Evolutionary conservation across 163 green algal genomes (phyloP), one percentile per base, ranked within the genome.

Genomic region (Chlorella variabilis): DNA sequence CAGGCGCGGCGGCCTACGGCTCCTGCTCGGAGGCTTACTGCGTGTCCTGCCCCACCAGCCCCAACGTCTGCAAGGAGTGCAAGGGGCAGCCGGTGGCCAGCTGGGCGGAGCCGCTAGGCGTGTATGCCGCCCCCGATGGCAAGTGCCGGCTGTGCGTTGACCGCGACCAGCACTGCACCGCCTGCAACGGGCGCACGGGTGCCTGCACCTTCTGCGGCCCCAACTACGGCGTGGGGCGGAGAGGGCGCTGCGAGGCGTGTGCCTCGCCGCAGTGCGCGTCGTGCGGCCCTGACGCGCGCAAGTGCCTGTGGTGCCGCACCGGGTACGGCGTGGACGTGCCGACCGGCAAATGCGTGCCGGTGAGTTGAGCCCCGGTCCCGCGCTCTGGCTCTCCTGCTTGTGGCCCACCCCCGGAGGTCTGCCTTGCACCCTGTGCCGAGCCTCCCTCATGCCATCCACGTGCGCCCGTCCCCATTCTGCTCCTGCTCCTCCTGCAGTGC

Each of bases 11-110:
- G 13, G 65, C 65, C 21, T 54, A 34, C 7, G 36, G 65, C 17
- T 34, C 36, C 65, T 73, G 65, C 65, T 34, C 33, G 20, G 65
- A 73, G 2, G 20, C 20, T 21, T 73, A 73, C 65, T 73, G 65
- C 36, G n/a, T 34, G 29, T 51, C 33, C 65, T 73, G 65, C 65
- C 65, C 65, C 2, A 18, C 33, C 18, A 48, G 65, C 38, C 65
- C 36, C 65, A 73, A 34, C 21, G 33, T 54, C 9, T 73, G 65
- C 36, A 7, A 23, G 0, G 20, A 36, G 20, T 73, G 65, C 38
- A 27, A 54, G 2, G 65, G 65, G 23, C 9, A 36, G 21, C 21
- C 65, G 23, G 65, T 15, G 21, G 65, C 36, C 36, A 33, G 36
- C 65, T 51, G 65, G 36, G 3, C 18, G 41, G 3, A 51, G 38